These are phyloP conservation scores for Pleurotus salmoneostramineus DNA, from an alignment of 768 basidiomycete genomes.

Conservation along the genomic window DNA sequence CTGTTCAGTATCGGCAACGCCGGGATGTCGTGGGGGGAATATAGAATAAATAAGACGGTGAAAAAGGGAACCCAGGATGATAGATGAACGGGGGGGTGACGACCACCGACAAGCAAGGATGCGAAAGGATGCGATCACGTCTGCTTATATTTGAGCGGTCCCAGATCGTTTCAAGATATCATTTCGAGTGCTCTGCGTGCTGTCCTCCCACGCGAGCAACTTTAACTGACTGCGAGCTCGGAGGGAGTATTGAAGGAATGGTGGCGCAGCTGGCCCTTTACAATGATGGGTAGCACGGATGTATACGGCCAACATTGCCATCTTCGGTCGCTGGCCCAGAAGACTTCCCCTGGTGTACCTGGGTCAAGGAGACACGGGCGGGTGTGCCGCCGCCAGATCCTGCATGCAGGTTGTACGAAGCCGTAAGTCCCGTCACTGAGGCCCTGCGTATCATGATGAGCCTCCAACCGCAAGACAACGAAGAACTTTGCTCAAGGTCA, in stretches of 20 bases:
- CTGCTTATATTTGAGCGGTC: background rate
- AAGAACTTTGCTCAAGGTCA: no score
- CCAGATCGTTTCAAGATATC: background rate
- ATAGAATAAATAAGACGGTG: background rate
- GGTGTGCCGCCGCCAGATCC: no score
- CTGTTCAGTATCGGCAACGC: background rate
- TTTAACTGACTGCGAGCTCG: slow-evolving; percentile 1
- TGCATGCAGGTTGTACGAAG: no score
- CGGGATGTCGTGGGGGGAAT: background rate
- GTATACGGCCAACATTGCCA: background rate
- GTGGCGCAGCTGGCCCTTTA: slow-evolving; percentile 5
- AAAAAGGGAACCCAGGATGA: background rate
- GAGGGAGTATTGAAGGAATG: slow-evolving; percentile 4
- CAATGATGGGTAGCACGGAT: slow-evolving; percentile 1
- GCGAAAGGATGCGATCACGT: background rate
- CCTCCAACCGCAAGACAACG: no score
- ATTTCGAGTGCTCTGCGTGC: background rate
- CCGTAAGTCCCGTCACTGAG: no score
- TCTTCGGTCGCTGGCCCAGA: no score
- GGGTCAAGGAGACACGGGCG: no score
- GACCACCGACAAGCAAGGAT: background rate
- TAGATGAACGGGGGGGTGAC: background rate
- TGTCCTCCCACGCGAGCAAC: slow-evolving; percentile 2
- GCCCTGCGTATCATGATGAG: no score
- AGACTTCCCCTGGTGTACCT: no score